Base-by-base conservation (phyloP, 2,329 filamentous ascomycete genomes). In the Fusarium sulawesiense region DNA sequence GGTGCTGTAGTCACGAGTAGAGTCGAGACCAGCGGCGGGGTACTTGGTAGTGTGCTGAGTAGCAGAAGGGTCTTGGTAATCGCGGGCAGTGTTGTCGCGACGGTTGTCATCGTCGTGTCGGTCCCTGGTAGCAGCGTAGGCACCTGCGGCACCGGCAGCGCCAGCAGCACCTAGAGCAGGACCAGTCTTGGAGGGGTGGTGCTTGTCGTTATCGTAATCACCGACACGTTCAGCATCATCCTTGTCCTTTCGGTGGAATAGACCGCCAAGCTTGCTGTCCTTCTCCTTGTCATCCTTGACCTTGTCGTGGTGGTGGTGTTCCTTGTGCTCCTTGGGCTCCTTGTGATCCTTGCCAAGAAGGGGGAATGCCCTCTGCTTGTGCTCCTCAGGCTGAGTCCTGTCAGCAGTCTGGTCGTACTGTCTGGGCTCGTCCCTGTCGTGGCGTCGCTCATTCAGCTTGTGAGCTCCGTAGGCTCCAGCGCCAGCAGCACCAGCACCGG, bases 151-250 rank as follows among this genome's bases (percentile, higher is more conserved):
- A 29, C 64, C 61, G 18, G 58, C 71, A 25, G 58, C 66, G 11
- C 67, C 70, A 23, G 71, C 68, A 4, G 62, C 67, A n/a, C 60
- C 71, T 0, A 73, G 7, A 8, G 64, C 67, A 34, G 70, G 60
- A 12, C 46, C 61, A 50, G 60, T 32, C 29, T 59, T 71, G 6
- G 67, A 61, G 6, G 41, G 44, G 3, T 63, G 56, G 7, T 71
- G 50, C 27, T 42, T 45, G 6, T 71, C 57, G 1, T 53, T 41
- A 10, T 46, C 37, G 3, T 51, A 40, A n/a, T 42, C 27, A 3
- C 37, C 25, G 9, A 46, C 13, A 21, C 18, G 48, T 8, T 60
- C 56, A 12, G 37, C 29, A 7, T 67, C 50, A 5, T 64, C 54
- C 32, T 73, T 64, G 13, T 49, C 32, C 14, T 41, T 53, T 34